Evolutionary conservation across 2,329 filamentous ascomycete genomes (phyloP), one percentile per base, ranked within the genome.

Genomic region (Arthroderma uncinatum): DNA sequence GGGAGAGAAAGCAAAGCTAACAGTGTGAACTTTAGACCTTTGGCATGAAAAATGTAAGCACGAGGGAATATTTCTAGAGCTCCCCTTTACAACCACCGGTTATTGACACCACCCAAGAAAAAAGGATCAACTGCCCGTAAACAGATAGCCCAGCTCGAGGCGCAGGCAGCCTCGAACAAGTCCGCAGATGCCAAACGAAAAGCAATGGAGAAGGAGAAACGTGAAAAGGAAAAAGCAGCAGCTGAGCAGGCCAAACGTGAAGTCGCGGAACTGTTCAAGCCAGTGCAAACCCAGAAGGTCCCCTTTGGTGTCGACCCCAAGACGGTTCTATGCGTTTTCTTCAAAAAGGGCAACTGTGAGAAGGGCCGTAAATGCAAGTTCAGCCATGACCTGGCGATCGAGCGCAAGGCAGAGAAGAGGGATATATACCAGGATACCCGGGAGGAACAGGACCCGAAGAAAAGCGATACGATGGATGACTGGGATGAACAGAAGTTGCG

Each of bases 291-390:
- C n/a, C 93, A 98, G 70, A 98, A 97, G 73, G 89, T 97, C 3
- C 90, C 93, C 0, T 97, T 98, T 64, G 93, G 93, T 55, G 93
- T 97, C 57, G 93, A 98, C 67, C 93, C 93, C 14, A 98, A 98
- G 80, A 98, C 92, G 0, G 87, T 98, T 6, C 76, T 98, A 25
- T 98, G 93, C 71, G 86, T 95, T 60, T 98, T 96, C 73, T 96
- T 82, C 82, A 97, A 96, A 74, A 95, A 96, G 74, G 93, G 93
- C 34, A 85, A 89, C 68, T 98, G 93, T 69, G 93, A 98, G 64
- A 98, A 98, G 80, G 93, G 89, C 58, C 88, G 82, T 72, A 96
- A 95, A 77, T 98, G 93, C 81, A 98, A 97, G 76, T 98, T 98
- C 75, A 86, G 88, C 55, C 93, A 98, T 75, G 92, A 98, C 69